These are phyloP conservation scores for Cyberlindnera galapagoensis DNA, from an alignment of 805 yeast species.

Conservation along the genomic window DNA sequence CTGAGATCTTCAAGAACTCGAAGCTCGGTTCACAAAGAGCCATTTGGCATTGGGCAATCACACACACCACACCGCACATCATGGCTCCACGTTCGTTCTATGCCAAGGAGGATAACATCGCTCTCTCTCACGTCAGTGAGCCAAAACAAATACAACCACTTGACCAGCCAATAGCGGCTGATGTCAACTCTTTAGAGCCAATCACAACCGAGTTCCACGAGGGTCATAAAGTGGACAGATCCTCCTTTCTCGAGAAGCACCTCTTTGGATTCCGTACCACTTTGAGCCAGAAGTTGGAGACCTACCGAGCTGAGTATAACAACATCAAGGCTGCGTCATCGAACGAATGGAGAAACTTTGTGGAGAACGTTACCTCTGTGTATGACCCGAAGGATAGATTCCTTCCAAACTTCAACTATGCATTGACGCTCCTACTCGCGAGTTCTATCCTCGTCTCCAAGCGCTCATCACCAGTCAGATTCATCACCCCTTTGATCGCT, in stretches of 20 bases:
- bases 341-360: constrained; percentile 20
- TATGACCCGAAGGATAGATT: constrained; percentile 24
- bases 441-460: constrained; percentile 50
- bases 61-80: too few relatives aligned
- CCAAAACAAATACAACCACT: background rate
- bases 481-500: constrained; percentile 42
- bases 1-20: too few relatives aligned
- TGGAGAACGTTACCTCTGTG: constrained; percentile 14
- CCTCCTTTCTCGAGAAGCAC: constrained; percentile 18
- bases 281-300: constrained; percentile 13
- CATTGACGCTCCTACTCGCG: constrained; percentile 47
- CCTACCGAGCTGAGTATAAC: constrained; percentile 19
- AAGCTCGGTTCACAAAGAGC: too few relatives aligned
- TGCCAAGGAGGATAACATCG: constrained; percentile 1
- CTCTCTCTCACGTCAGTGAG: background rate
- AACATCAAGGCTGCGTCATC: constrained; percentile 20
- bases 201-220: constrained; percentile 1
- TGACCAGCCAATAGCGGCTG: too few relatives aligned
- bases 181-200: background rate
- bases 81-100: constrained; percentile 2
- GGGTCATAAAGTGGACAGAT: constrained; percentile 16
- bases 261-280: constrained; percentile 12
- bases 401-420: constrained; percentile 48
- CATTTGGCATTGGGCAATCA: too few relatives aligned
- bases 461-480: constrained; percentile 42